Evolutionary conservation across 345 rosid genomes (phyloP), one percentile per base, ranked within the genome.

Genomic region (Pistacia integerrima): DNA sequence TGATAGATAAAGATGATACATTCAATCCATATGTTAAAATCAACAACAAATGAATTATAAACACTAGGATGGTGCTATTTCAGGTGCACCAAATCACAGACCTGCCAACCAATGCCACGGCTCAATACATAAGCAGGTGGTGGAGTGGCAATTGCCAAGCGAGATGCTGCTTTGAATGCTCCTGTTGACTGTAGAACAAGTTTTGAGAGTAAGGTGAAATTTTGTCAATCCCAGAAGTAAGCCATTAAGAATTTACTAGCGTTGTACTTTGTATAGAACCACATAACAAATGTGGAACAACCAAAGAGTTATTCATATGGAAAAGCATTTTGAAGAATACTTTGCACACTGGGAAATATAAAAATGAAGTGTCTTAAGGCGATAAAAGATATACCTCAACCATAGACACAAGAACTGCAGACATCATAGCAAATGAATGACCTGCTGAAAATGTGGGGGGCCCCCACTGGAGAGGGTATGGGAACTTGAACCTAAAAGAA

Each of bases 61-160:
- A 52, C 56, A 16, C 18, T 3, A 54, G 57, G 57, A 14, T 3
- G 16, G 57, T 13, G 57, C 57, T 13, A 4, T 8, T 36, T 61
- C 25, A 83, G 62, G 11, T 38, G 33, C 1, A 13, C 60, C 35
- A 56, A 76, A 77, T 20, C 64, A 35, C 78, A 84, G 69, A 91
- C 98, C 97, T 93, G 99, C 98, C 98, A 94, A 76, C 99, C 99
- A 76, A 96, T 94, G 33, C 99, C 98, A 48, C 98, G 93, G 81
- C 98, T 94, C 82, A 94, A 77, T 36, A 97, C 97, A 76, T 91
- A 93, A 61, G 99, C 99, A 30, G 98, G 99, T 80, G 99, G 99
- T 0, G 99, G 98, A 12, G 99, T 97, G 74, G 99, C 99, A 76
- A 92, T 94, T 41, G 98, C 97, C 79, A 97, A 84, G 25, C 98